Base-by-base conservation (phyloP, 306 rosid genomes). In the Elaeagnus macrophylla region DNA sequence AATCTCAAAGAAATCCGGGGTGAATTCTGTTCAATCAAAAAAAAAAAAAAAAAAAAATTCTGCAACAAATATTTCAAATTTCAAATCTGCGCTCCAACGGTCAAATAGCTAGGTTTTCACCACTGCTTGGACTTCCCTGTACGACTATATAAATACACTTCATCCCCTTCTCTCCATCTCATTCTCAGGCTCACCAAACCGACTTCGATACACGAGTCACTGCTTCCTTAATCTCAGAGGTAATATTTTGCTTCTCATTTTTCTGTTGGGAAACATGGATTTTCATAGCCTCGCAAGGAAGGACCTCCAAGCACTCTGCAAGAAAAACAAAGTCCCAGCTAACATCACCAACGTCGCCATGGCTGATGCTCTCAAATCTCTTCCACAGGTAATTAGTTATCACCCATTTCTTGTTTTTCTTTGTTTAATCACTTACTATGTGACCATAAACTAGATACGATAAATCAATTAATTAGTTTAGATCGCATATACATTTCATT, bases 321-420 rank as follows among this genome's bases (percentile, higher is more conserved):
- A 91, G 95, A 84, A 59, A 76, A 91, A 91, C 78, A 85, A 74
- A 75, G 84, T 91, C 68, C 99, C 95, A 0, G 96, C 99, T 0
- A 91, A 91, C 16, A 65, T 67, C 67, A 82, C 99, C 67, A 91
- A 84, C 5, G 60, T 84, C 2, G 96, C 89, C 74, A 91, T 91
- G 99, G 96, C 87, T 2, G 79, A 84, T 7, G 74, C 94, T 55
- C 96, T 91, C 44, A 6, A 57, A 1, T 79, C 89, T 69, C 95
- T 91, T 57, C 60, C 60, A 19, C 77, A 61, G 0, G 96, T 84
- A 77, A 66, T 0, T 11, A 12, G 6, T 15, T 15, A 16, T 54
- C 16, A 4, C 9, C 15, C 41, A 43, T 32, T 5, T 13, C 48
- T 52, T 48, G 6, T 8, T 10, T 6, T 15, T 43, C 19, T 42